These are phyloP conservation scores for Cyberlindnera mrakii DNA, from an alignment of 805 yeast genomes.

Conservation along the genomic window DNA sequence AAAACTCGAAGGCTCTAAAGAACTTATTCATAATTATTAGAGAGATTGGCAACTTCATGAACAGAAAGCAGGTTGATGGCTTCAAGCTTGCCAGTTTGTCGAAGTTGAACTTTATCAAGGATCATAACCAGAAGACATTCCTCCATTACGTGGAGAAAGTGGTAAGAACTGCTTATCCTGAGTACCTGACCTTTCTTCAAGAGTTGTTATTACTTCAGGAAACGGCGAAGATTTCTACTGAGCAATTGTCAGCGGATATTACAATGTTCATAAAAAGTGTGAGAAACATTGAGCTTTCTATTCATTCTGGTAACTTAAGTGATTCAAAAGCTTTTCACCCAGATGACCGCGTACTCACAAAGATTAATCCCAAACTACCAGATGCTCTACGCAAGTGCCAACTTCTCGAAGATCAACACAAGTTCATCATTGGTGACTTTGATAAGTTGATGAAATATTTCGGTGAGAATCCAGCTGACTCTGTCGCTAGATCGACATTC, in stretches of 20 bases:
- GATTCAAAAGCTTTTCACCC: constrained; percentile 79
- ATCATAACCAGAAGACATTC: constrained; percentile 79
- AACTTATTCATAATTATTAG: constrained; percentile 77
- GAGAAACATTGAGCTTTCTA: constrained; percentile 63
- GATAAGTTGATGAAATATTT: constrained; percentile 70
- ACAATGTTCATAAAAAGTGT: constrained; percentile 53
- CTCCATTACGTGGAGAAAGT: constrained; percentile 88
- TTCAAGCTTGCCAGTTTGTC: constrained; percentile 88
- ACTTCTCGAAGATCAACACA: constrained; percentile 56
- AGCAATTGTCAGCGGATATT: constrained; percentile 74
- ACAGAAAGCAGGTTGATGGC: constrained; percentile 92
- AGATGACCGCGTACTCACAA: constrained; percentile 59
- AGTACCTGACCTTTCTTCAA: constrained; percentile 64
- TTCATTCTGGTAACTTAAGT: constrained; percentile 80
- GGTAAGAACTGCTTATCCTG: constrained; percentile 80
- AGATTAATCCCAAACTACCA: constrained; percentile 61
- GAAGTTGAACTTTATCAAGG: constrained; percentile 84
- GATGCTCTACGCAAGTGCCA: constrained; percentile 69
- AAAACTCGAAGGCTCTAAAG: constrained; percentile 59
- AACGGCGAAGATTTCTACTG: constrained; percentile 73
- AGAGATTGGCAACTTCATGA: constrained; percentile 95
- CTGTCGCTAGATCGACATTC: constrained; percentile 59
- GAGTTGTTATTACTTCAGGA: constrained; percentile 47
- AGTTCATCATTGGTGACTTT: constrained; percentile 58
- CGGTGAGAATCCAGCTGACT: constrained; percentile 84